Base-by-base conservation (phyloP, 805 yeast species). In the Yarrowia phangngaensis region DNA sequence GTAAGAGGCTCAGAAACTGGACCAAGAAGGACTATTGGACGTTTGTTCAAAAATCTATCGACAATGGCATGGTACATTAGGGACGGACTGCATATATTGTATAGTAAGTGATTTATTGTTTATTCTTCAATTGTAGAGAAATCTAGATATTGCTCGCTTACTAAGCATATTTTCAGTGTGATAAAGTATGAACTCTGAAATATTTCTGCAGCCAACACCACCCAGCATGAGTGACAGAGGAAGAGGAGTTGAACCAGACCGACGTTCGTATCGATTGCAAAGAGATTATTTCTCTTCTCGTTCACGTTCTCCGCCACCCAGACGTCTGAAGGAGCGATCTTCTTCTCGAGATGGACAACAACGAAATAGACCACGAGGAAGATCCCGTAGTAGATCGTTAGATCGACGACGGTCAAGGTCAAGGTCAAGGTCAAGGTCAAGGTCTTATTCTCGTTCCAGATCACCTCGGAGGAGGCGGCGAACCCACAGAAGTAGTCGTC, bases 1-100 rank as follows among this genome's bases (percentile, higher is more conserved):
- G 57, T 66, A 76, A 64, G 55, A 20, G 49, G 4, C 54, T 60
- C 53, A 56, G 71, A 41, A 41, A 15, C 22, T 28, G 35, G 35
- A 41, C 48, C 12, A 41, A 41, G 20, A 30, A 29, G 34, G 27
- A 29, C 35, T 41, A 41, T 28, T 41, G 48, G 48, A 41, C 12
- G 13, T 41, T 29, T 29, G 48, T 41, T 13, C 35, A 41, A 7
- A 29, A 41, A 27, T 29, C 35, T n/a, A 41, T 29, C 5, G 48
- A 41, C n/a, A 29, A 41, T 14, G 48, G 48, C 6, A 38, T 38
- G 45, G 45, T 38, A 9, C 45, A 38, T 27, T 38, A 38, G 43
- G 7, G 24, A 9, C 7, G 24, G 24, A 38, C 27, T 26, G 31
- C 23, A 19, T 38, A 27, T 38, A 38, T 16, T 4, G 4, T 28